Evolutionary conservation across 129 eudicot species (phyloP).

Genomic region (Flaveria bidentis): DNA sequence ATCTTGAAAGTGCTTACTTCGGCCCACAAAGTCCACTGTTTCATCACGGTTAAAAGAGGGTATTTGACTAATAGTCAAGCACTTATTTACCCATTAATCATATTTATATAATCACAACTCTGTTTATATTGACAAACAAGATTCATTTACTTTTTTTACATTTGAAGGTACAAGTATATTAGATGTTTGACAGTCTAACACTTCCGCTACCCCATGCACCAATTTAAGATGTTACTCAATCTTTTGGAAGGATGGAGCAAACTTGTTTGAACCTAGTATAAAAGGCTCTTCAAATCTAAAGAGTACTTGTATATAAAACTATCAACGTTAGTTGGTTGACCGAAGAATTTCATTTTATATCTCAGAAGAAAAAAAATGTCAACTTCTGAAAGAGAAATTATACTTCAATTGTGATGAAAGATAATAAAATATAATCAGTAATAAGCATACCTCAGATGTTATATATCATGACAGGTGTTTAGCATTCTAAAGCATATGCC

Average conservation of each 20-base stretch:
- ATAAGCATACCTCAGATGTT: conserved; percentile 17
- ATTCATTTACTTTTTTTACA: neutral
- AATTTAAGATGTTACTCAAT: neutral
- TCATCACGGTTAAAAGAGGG: neutral
- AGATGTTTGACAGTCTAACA: conserved; percentile 4
- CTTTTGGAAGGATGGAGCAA: neutral
- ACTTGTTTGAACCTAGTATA: neutral
- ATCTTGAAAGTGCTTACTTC: no score
- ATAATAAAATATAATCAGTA: neutral
- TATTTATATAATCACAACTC: neutral
- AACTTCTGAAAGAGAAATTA: neutral
- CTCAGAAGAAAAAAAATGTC: neutral
- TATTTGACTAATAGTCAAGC: neutral
- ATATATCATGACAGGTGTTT: conserved; percentile 10
- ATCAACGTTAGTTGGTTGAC: conserved; percentile 1
- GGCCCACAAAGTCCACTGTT: neutral
- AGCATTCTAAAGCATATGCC: conserved; percentile 33
- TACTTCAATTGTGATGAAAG: neutral
- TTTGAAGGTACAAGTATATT: neutral
- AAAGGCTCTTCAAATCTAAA: neutral
- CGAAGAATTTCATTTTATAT: neutral
- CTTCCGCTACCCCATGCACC: neutral
- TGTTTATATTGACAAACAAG: neutral
- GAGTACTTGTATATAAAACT: neutral
- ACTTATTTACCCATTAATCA: neutral